Base-by-base conservation (phyloP, 78 protist species). In the Dictyostelium citrinum region DNA sequence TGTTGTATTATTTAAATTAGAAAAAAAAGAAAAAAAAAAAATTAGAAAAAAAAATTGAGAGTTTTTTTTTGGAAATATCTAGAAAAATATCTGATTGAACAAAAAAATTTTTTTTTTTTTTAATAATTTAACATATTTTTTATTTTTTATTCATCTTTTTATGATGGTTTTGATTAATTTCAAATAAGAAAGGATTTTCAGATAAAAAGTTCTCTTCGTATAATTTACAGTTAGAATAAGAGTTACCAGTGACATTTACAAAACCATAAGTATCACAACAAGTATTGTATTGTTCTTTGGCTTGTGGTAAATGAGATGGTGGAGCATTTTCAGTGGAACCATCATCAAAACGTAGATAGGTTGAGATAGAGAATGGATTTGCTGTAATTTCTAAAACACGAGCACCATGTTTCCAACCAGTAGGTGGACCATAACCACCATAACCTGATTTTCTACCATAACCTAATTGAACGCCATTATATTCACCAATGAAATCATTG, bases 371-470 rank as follows among this genome's bases (percentile, higher is more conserved):
- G 82, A 81, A 90, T 46, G 90, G 95, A 1, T 67, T 27, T 0
- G 82, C 90, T 0, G 90, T 67, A 3, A 81, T 77, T 61, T 90
- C 94, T 1, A 80, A 29, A 3, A 81, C 81, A 39, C 95, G 43
- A 31, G 90, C 95, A 71, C 95, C 95, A 31, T 83, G 88, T 39
- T 75, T 61, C 95, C 95, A 90, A 14, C 95, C 90, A 20, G 81
- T 37, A 20, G 95, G 95, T 31, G 95, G 95, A 22, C 95, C 95
- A 35, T 90, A 90, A 10, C 85, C 83, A 29, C 90, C 88, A 68
- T 83, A 75, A 20, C 96, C 96, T 29, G 91, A 24, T 60, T 90
- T 94, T 27, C 92, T 16, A 43, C 96, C 96, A 49, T 94, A 94
- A 7, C 82, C 93, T 35, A 94, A 71, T 74, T 74, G 84, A 20